A percentile compares a stretch with the other conserved stretches of the same genome.
Conservation (phyloP, 2,329 filamentous ascomycete species). For the Westerdykella aurantiaca region DNA sequence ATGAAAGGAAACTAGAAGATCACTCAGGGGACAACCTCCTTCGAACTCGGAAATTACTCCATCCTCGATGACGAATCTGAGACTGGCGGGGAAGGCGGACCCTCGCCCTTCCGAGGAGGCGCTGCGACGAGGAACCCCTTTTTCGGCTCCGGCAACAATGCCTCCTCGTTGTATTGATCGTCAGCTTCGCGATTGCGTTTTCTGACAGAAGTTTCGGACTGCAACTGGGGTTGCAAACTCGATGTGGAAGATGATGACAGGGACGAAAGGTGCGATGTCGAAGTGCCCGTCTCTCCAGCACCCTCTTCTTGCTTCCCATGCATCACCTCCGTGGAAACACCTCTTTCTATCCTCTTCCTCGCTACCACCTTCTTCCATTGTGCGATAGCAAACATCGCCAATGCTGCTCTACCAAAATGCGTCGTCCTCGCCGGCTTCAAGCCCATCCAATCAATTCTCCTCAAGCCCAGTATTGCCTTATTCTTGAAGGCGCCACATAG, state of each 20-base stretch:
- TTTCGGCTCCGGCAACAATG: neutral
- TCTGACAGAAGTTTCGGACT: neutral
- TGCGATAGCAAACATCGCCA: slow-evolving; percentile 19
- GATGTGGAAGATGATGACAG: neutral
- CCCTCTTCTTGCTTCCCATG: neutral
- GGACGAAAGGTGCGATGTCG: neutral
- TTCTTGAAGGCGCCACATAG: slow-evolving; percentile 26
- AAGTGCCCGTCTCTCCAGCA: neutral
- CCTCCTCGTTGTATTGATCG: neutral
- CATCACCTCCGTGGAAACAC: neutral
- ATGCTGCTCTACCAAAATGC: slow-evolving; percentile 22
- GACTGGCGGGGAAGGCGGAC: neutral
- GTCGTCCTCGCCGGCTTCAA: slow-evolving; percentile 21
- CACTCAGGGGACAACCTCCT: too few species aligned
- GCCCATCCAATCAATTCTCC: slow-evolving; percentile 29
- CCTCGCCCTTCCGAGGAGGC: neutral
- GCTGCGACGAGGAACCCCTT: neutral
- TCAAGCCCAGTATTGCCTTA: slow-evolving; percentile 20
- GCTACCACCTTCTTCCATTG: slow-evolving; percentile 28
- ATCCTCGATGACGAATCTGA: neutral
- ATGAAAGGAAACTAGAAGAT: too few species aligned
- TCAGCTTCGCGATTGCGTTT: neutral
- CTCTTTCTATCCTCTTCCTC: slow-evolving; percentile 12
- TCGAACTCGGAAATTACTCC: too few species aligned
- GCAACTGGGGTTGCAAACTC: neutral